Percentiles rank a stretch among this genome's conserved stretches.
phyloP scores from a whole-genome alignment of 306 rosid genomes.

The Sophora flavescens region DNA sequence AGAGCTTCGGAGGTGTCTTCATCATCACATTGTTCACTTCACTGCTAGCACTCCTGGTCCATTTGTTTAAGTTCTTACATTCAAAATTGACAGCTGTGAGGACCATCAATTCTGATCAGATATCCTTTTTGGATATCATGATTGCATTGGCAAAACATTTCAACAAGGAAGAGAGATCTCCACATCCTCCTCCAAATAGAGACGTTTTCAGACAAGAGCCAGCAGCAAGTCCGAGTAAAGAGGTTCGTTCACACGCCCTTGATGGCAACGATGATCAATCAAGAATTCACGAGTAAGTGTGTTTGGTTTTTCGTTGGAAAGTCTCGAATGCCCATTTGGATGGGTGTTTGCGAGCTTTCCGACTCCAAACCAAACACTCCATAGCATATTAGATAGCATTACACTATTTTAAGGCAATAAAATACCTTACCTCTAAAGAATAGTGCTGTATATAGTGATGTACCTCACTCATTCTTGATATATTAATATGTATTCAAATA shows the following conservation, averaged over 20 bases:
- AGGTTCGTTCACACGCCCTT: not conserved
- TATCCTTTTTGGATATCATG: not conserved
- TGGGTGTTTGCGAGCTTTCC: too few relatives aligned
- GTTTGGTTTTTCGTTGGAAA: too few relatives aligned
- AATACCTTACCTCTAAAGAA: too few relatives aligned
- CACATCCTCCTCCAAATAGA: not conserved
- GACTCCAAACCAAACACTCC: too few relatives aligned
- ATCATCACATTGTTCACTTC: constrained; percentile 7
- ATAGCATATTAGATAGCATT: too few relatives aligned
- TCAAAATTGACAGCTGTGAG: constrained; percentile 8
- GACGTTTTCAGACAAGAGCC: not conserved
- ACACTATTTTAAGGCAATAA: too few relatives aligned
- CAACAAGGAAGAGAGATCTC: constrained; percentile 19
- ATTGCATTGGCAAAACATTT: constrained; percentile 35
- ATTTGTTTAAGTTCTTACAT: constrained; percentile 12
- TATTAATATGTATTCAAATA: too few relatives aligned
- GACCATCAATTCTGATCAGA: not conserved
- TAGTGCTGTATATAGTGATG: not conserved
- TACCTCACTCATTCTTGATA: too few relatives aligned
- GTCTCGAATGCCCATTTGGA: too few relatives aligned
- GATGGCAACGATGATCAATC: not conserved
- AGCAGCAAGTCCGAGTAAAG: not conserved
- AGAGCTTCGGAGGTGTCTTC: too few relatives aligned
- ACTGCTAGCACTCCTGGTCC: constrained; percentile 10
- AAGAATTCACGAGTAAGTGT: not conserved